Conservation (phyloP, 208 protist species). For the Porcisia deanei region DNA sequence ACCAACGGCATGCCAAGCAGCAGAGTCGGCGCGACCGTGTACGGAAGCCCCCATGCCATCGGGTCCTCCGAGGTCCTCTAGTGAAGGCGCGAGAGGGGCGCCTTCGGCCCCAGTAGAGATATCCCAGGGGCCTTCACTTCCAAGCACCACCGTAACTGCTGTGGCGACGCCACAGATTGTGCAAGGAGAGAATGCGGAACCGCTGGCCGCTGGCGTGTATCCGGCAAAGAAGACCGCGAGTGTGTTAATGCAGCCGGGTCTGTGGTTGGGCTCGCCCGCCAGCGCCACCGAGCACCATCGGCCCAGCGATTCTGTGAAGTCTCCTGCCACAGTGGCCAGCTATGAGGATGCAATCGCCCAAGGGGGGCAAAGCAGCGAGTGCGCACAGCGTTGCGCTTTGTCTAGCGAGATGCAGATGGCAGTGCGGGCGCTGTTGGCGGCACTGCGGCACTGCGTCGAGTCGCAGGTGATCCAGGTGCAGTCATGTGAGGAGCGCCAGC, state of each 20-base stretch:
- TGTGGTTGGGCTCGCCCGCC: constrained; percentile 12
- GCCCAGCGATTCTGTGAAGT: constrained; percentile 44
- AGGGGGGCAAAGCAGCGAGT: neutral
- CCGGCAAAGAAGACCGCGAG: constrained; percentile 12
- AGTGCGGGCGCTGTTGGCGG: constrained; percentile 44
- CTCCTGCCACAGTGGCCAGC: constrained; percentile 37
- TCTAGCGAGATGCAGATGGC: constrained; percentile 56
- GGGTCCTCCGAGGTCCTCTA: constrained; percentile 11
- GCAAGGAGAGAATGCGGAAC: neutral
- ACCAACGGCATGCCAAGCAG: neutral
- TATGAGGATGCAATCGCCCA: constrained; percentile 33
- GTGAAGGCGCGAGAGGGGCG: neutral
- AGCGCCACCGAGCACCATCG: constrained; percentile 14
- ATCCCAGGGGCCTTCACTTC: neutral
- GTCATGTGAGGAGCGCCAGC: constrained; percentile 29
- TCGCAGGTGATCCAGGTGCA: constrained; percentile 40
- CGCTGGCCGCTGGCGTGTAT: neutral
- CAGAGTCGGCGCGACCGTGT: neutral
- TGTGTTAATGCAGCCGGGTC: constrained; percentile 8
- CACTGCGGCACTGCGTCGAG: constrained; percentile 42
- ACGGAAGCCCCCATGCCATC: constrained; percentile 1
- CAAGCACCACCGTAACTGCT: neutral
- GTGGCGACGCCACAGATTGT: neutral
- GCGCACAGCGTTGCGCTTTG: constrained; percentile 15
- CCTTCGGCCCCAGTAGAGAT: neutral